phyloP scores from a whole-genome alignment of 2,329 filamentous ascomycete genomes.

The Fusarium neocosmosporiellum region DNA sequence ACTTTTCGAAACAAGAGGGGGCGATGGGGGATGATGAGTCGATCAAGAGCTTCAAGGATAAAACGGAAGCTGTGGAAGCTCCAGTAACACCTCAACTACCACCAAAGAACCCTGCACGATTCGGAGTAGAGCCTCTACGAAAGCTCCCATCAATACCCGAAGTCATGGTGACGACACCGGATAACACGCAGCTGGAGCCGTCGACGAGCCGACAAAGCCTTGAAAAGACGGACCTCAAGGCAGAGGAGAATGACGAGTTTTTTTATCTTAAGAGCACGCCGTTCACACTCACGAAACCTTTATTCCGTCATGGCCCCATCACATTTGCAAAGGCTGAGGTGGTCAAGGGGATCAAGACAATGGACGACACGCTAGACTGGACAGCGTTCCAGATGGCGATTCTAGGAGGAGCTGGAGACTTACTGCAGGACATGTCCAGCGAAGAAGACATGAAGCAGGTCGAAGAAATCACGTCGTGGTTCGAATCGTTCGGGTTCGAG shows the following conservation, averaged over 20 bases:
- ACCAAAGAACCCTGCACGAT: slow-evolving; percentile 37
- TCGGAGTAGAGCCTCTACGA: slow-evolving; percentile 8
- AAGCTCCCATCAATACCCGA: slow-evolving; percentile 44
- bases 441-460: slow-evolving; percentile 58
- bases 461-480: slow-evolving; percentile 63
- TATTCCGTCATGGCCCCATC: slow-evolving; percentile 67
- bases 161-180: slow-evolving; percentile 22
- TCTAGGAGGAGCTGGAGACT: slow-evolving; percentile 65
- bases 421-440: slow-evolving; percentile 56
- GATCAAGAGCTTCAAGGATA: slow-evolving; percentile 9
- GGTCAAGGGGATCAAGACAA: slow-evolving; percentile 49
- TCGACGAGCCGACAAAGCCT: slow-evolving; percentile 7
- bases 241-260: slow-evolving; percentile 55
- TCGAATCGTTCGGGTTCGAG: slow-evolving; percentile 61
- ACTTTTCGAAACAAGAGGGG: slow-evolving; percentile 35
- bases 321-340: slow-evolving; percentile 60
- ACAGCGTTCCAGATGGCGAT: slow-evolving; percentile 75
- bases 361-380: slow-evolving; percentile 68
- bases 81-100: slow-evolving; percentile 24
- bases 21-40: slow-evolving; percentile 2
- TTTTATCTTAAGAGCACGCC: slow-evolving; percentile 61
- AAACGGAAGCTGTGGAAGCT: neutral
- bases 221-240: slow-evolving; percentile 25
- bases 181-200: slow-evolving; percentile 14
- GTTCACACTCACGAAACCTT: slow-evolving; percentile 60